phyloP scores from a whole-genome alignment of 2,329 filamentous ascomycete species.

The Didymellaceae sp. region DNA sequence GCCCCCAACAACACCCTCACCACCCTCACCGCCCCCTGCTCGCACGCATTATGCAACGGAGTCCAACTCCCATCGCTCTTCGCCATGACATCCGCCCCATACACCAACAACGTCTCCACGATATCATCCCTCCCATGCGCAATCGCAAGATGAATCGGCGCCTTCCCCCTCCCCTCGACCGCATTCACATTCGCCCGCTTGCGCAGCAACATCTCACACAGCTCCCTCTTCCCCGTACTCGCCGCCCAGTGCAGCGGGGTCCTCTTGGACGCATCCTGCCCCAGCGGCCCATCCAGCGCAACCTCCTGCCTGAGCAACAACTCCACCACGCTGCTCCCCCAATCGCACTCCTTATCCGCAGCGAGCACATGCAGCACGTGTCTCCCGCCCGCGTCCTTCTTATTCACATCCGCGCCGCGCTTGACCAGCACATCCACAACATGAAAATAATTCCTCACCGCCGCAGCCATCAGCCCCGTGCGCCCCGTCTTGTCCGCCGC shows the following conservation, averaged over 20 bases:
- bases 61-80: slow-evolving; percentile 46
- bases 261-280: slow-evolving; percentile 55
- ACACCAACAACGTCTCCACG: slow-evolving; percentile 39
- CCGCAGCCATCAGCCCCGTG: slow-evolving; percentile 48
- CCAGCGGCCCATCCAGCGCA: slow-evolving; percentile 49
- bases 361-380: slow-evolving; percentile 49
- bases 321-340: slow-evolving; percentile 55
- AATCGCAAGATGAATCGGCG: slow-evolving; percentile 44
- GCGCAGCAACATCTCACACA: slow-evolving; percentile 57
- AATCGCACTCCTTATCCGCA: slow-evolving; percentile 54
- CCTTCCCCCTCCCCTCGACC: slow-evolving; percentile 45
- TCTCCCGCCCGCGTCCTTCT: slow-evolving; percentile 41
- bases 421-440: slow-evolving; percentile 46
- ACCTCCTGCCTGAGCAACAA: slow-evolving; percentile 50
- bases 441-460: slow-evolving; percentile 44
- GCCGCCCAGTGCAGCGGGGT: slow-evolving; percentile 66
- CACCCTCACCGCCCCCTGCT: slow-evolving; percentile 41
- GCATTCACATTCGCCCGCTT: slow-evolving; percentile 44
- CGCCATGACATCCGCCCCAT: slow-evolving; percentile 42
- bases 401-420: slow-evolving; percentile 49
- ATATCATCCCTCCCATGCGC: slow-evolving; percentile 46
- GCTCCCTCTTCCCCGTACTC: slow-evolving; percentile 60
- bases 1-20: slow-evolving; percentile 38
- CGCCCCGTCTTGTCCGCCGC: slow-evolving; percentile 46
- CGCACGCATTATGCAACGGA: slow-evolving; percentile 45